phyloP scores from a whole-genome alignment of 1,284 basidiomycete species.

The Macrocystidia cucumis region DNA sequence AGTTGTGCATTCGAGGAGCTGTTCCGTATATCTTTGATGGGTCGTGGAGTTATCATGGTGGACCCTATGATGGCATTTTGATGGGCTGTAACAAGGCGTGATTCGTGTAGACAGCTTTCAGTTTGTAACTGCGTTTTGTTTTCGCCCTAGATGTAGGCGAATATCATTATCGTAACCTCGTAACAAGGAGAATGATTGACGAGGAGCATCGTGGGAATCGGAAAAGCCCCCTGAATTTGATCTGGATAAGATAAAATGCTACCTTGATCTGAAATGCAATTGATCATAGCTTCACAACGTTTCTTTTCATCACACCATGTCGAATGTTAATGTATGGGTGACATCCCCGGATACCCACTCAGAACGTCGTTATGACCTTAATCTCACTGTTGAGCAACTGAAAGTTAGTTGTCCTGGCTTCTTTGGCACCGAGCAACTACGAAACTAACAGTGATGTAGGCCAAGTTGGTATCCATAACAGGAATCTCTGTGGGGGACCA shows the following conservation, averaged over 20 bases:
- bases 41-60: constrained; percentile 32
- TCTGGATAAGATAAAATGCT: too few relatives aligned
- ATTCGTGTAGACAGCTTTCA: too few relatives aligned
- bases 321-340: constrained; percentile 25
- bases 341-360: constrained; percentile 83
- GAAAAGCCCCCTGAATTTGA: too few relatives aligned
- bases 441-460: constrained; percentile 30
- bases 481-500: constrained; percentile 79
- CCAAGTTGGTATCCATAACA: constrained; percentile 86
- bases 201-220: too few relatives aligned
- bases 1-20: constrained; percentile 44
- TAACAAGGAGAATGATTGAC: too few relatives aligned
- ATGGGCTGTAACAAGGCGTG: too few relatives aligned
- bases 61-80: constrained; percentile 44
- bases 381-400: constrained; percentile 66
- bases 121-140: too few relatives aligned
- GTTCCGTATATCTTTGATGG: constrained; percentile 43
- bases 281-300: too few relatives aligned
- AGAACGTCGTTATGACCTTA: constrained; percentile 75
- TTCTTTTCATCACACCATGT: not conserved
- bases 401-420: constrained; percentile 46
- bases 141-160: too few relatives aligned
- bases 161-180: too few relatives aligned
- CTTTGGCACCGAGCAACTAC: constrained; percentile 4
- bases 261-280: too few relatives aligned